These are phyloP conservation scores for Ascochyta lentis DNA, from an alignment of 2,329 filamentous ascomycete genomes.

Conservation along the genomic window DNA sequence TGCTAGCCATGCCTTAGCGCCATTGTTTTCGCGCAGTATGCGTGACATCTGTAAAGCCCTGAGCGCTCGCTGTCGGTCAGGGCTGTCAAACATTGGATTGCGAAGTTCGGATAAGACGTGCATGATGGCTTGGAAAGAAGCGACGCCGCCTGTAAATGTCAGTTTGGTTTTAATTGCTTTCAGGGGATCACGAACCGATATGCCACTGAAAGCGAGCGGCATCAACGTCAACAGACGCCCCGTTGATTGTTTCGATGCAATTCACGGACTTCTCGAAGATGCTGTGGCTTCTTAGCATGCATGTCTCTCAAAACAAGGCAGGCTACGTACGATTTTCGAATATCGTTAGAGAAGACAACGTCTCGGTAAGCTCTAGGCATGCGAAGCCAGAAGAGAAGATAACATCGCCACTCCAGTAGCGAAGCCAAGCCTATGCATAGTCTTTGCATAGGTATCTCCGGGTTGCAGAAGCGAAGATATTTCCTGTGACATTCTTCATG, in stretches of 20 bases:
- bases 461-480: conserved; percentile 41
- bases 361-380: conserved; percentile 48
- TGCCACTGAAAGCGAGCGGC: conserved; percentile 50
- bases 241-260: conserved; percentile 47
- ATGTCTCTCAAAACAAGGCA: neutral
- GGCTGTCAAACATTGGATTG: conserved; percentile 44
- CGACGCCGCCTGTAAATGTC: conserved; percentile 35
- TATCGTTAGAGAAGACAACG: conserved; percentile 44
- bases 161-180: conserved; percentile 1
- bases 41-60: conserved; percentile 43
- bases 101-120: conserved; percentile 49
- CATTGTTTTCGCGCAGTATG: conserved; percentile 42
- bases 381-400: conserved; percentile 49
- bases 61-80: conserved; percentile 45
- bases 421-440: conserved; percentile 41
- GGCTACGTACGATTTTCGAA: conserved; percentile 41
- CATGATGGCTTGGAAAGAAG: conserved; percentile 49
- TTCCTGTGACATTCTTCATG: conserved; percentile 44
- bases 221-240: conserved; percentile 43
- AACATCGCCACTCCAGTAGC: conserved; percentile 47
- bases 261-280: conserved; percentile 51
- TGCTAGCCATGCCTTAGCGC: conserved; percentile 46
- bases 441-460: conserved; percentile 41
- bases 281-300: conserved; percentile 23
- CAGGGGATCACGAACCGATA: conserved; percentile 32